phyloP scores from a whole-genome alignment of 306 rosid genomes.

The Carpinus viminea region DNA sequence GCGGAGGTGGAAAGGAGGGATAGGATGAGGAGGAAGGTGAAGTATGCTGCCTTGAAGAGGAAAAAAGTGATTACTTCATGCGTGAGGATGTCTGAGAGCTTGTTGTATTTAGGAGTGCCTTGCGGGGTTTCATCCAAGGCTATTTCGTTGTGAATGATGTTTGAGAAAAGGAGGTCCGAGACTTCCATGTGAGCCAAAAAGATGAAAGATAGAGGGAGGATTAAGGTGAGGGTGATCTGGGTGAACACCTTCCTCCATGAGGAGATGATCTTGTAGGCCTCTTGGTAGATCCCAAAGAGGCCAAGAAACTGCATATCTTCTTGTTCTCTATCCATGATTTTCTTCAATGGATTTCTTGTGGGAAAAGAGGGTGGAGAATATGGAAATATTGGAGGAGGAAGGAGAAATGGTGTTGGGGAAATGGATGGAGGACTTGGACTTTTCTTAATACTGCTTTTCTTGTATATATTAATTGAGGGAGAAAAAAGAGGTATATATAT shows the following conservation, averaged over 20 bases:
- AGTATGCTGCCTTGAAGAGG: conserved; percentile 48
- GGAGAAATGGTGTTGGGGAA: no score
- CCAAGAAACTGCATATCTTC: conserved; percentile 70
- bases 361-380: neutral
- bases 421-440: no score
- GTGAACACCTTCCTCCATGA: conserved; percentile 56
- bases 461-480: neutral
- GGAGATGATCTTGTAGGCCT: conserved; percentile 48
- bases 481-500: neutral
- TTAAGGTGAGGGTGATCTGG: conserved; percentile 55
- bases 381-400: neutral
- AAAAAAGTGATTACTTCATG: conserved; percentile 40
- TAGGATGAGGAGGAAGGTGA: conserved; percentile 41
- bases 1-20: conserved; percentile 70
- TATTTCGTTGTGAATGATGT: conserved; percentile 25
- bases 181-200: conserved; percentile 47
- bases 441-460: no score
- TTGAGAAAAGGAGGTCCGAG: conserved; percentile 42
- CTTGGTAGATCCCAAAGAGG: conserved; percentile 47
- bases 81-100: conserved; percentile 27
- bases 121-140: conserved; percentile 9
- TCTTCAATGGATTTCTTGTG: conserved; percentile 2
- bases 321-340: conserved; percentile 63
- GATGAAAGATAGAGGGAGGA: conserved; percentile 72
- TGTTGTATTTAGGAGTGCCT: conserved; percentile 32